These are phyloP conservation scores for Penicillium cosmopolitanum DNA, from an alignment of 495 filamentous ascomycete species.

Conservation along the genomic window DNA sequence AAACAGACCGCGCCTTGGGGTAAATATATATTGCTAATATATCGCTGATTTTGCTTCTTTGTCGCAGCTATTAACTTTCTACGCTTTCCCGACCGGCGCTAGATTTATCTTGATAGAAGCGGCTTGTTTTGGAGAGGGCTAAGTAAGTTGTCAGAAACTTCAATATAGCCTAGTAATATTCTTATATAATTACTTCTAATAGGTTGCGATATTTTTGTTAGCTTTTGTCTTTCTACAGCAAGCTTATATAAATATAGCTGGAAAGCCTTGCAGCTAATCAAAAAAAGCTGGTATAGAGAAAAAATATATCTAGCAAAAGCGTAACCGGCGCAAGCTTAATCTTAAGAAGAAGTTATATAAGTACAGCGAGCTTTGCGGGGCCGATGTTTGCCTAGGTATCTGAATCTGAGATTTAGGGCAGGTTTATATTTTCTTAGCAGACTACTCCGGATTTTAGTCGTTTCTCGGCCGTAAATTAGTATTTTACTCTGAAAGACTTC, in stretches of 20 bases:
- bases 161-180: too few species aligned
- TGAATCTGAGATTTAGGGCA: background rate
- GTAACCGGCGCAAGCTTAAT: background rate
- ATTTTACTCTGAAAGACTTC: background rate
- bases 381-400: background rate
- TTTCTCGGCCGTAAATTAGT: constrained; percentile 1
- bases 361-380: constrained; percentile 2
- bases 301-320: background rate
- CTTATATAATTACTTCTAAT: background rate
- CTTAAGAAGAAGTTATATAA: background rate
- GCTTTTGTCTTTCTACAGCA: background rate
- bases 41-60: background rate
- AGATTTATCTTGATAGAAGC: background rate
- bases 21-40: background rate
- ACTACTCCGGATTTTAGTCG: background rate
- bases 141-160: too few species aligned
- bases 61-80: background rate
- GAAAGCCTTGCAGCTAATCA: background rate
- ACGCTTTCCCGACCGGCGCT: too few species aligned
- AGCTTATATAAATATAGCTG: background rate
- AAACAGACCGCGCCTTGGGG: background rate
- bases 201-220: background rate
- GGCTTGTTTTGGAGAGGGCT: too few species aligned
- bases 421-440: constrained; percentile 1
- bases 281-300: background rate